A percentile compares a stretch with the other conserved stretches of the same genome.
These are phyloP conservation scores for Nadsonia starkeyi-henricii DNA, from an alignment of 1,139 yeast genomes.

Conservation along the genomic window DNA sequence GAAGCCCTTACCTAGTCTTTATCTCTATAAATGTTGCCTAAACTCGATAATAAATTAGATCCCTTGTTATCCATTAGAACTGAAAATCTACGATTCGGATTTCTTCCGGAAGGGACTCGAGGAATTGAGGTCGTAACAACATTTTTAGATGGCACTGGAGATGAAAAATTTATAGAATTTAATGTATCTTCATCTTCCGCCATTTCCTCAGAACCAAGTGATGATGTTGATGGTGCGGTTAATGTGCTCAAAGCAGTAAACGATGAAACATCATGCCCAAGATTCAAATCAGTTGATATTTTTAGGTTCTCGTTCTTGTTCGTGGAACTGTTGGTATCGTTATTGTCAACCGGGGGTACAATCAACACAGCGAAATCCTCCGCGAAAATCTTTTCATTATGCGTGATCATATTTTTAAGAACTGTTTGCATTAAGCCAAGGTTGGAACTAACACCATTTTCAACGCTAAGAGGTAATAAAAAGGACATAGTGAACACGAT, in stretches of 20 bases:
- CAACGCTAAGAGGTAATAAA: constrained; percentile 21
- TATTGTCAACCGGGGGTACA: not conserved
- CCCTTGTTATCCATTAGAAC: not conserved
- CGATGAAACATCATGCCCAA: not conserved
- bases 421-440: constrained; percentile 27
- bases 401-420: constrained; percentile 23
- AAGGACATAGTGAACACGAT: constrained; percentile 59
- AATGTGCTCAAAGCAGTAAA: not conserved
- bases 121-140: not conserved
- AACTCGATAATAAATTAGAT: not conserved
- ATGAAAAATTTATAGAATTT: constrained; percentile 6
- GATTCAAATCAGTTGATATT: not conserved
- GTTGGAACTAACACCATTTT: constrained; percentile 17
- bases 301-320: not conserved
- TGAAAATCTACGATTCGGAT: not conserved
- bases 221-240: not conserved
- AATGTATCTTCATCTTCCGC: constrained; percentile 9
- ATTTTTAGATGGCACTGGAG: not conserved
- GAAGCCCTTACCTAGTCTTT: no score
- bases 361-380: not conserved
- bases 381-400: constrained; percentile 19
- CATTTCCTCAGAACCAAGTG: constrained; percentile 1
- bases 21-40: not conserved
- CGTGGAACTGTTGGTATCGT: not conserved
- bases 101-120: not conserved